Percentiles rank a stretch among this genome's conserved stretches.
phyloP scores from a whole-genome alignment of 371 early-diverging fungal species.

The Zychaea mexicana region DNA sequence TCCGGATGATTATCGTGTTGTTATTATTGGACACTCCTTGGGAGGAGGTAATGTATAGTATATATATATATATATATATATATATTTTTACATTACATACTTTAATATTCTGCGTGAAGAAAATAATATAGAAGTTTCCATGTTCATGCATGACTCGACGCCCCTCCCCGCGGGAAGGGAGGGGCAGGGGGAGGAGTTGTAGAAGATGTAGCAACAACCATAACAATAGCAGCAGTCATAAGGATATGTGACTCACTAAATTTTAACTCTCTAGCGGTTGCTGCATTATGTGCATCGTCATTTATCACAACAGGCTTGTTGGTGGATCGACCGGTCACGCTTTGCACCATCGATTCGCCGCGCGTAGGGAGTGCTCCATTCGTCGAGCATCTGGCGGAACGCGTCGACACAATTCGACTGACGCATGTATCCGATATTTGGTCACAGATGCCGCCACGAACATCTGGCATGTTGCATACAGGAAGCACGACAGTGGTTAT shows the following conservation, averaged over 20 bases:
- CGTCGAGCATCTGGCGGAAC: constrained; percentile 19
- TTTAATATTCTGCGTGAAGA: too few species aligned
- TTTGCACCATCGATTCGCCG: constrained; percentile 33
- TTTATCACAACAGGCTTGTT: constrained; percentile 34
- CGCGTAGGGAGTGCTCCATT: constrained; percentile 35
- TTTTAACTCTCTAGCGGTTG: constrained; percentile 36
- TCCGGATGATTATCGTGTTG: constrained; percentile 37
- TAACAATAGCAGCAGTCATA: too few species aligned
- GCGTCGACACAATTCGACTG: constrained; percentile 36
- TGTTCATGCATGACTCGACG: too few species aligned
- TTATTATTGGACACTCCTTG: constrained; percentile 35
- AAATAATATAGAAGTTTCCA: too few species aligned
- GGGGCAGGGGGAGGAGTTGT: too few species aligned
- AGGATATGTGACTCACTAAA: too few species aligned
- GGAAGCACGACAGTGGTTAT: constrained; percentile 24
- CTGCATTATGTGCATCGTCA: constrained; percentile 42
- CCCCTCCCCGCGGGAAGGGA: too few species aligned
- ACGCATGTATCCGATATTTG: constrained; percentile 24
- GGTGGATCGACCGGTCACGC: constrained; percentile 26
- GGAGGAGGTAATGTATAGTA: constrained; percentile 35
- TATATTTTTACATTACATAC: not conserved
- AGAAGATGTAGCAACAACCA: too few species aligned
- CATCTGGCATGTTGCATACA: constrained; percentile 34
- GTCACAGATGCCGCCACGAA: constrained; percentile 41
- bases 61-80: not conserved